Evolutionary conservation across 2,329 filamentous ascomycete species (phyloP), one percentile per base, ranked within the genome.

Genomic region (Aspergillus candidus): DNA sequence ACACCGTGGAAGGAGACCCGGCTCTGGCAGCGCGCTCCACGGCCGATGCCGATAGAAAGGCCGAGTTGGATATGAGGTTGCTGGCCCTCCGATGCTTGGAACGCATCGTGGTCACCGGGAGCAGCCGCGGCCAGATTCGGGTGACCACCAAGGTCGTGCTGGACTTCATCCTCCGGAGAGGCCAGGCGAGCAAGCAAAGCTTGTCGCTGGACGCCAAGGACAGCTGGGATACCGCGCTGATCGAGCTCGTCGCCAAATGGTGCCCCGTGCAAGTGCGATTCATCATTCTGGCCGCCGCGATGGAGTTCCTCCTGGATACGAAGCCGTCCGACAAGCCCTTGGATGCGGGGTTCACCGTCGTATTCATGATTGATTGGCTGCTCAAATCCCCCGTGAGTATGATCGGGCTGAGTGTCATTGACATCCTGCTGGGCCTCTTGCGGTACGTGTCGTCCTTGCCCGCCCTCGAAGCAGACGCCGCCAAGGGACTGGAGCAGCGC

Each of bases 401-500:
- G 60, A 96, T 98, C 49, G 93, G 93, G 1, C 74, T 98, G 36
- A 96, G 90, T 62, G 86, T 97, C 41, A 97, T 97, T 83, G 93
- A 98, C 63, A 83, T 97, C 13, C 73, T 97, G 22, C 74, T 94
- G 11, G 86, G 88, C 2, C 74, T 98, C 11, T 80, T 96, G 51
- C 84, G 88, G 52, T 88, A 94, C 60, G 85, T 91, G 61, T 80
- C 88, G 54, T 78, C 82, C 56, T 72, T 94, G 7, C 75, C 95
- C 11, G 85, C 88, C 57, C 75, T 88, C 22, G 70, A 71, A 1
- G 60, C 67, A 31, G 58, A 62, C 11, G 8, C 22, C 22, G 6
- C 22, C 22, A 27, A 27, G 22, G 22, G 10, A 27, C 7, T 7
- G 2, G 22, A 27, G 22, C 22, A 8, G 22, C 8, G 8, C 22